Base-by-base conservation (phyloP, 306 rosid genomes). In the Heteromeles arbutifolia region DNA sequence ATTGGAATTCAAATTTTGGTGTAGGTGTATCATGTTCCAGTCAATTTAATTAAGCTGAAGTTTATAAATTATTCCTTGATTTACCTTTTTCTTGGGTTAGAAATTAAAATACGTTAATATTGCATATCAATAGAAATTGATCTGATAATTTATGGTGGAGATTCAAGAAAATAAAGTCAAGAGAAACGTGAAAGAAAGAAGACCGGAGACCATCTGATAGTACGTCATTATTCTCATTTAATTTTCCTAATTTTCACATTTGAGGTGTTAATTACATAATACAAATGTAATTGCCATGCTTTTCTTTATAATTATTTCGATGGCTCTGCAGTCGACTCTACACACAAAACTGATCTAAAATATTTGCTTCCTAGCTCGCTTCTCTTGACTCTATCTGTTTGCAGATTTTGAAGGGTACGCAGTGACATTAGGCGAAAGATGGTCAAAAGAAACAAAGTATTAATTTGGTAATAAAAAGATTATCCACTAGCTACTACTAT, bases 121-220 rank as follows among this genome's bases (percentile, higher is more conserved):
- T 50, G 54, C 41, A 2, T 50, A 2, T 50, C 21, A 50, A 41
- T 50, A 6, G 48, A 66, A 52, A 53, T 32, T 72, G 65, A 72
- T 26, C 24, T 22, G 32, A 21, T 54, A 7, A 72, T 24, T 22
- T 18, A 14, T 5, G 41, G 45, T 26, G 45, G 31, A 56, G 31
- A 10, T 39, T 56, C 50, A 62, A 70, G 76, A 53, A 72, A 44
- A 32, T 68, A 34, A 57, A 57, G 37, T 57, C 79, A 63, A 48
- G 41, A 61, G 39, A 75, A 75, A 75, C 73, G 75, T 75, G 43
- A 22, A 62, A 75, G 72, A 62, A 75, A 64, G 56, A 70, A 70
- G 62, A 70, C 74, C 13, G 17, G 44, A 63, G 43, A 53, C 21
- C 26, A 24, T 15, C 52, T 64, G 66, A 43, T 17, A 15, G 54